Evolutionary conservation across 2,329 filamentous ascomycete species (phyloP).

Genomic region (Drechslerella coelobrocha): DNA sequence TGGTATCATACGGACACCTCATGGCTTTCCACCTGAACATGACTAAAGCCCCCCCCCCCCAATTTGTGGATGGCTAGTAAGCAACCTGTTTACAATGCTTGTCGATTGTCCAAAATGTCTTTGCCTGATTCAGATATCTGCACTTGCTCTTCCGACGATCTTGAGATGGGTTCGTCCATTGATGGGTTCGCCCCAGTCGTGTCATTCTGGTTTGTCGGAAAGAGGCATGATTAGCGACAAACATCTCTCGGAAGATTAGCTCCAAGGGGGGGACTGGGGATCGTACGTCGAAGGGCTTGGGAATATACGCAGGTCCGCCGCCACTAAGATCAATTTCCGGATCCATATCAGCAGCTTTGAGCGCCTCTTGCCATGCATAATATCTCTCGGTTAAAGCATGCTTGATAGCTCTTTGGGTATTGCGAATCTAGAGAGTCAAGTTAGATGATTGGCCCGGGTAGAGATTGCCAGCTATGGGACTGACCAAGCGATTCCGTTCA

Average conservation of each 20-base stretch:
- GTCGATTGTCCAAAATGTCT: no score
- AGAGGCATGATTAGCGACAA: neutral
- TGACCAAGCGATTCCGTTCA: conserved; percentile 63
- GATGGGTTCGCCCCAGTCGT: neutral
- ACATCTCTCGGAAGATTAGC: neutral
- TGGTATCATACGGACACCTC: no score
- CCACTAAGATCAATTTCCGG: conserved; percentile 69
- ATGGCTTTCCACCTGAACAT: no score
- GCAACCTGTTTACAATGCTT: no score
- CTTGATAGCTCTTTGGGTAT: conserved; percentile 82
- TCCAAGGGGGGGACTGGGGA: neutral
- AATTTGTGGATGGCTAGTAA: no score
- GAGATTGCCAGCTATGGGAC: neutral
- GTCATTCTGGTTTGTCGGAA: conserved; percentile 6
- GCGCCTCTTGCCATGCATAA: conserved; percentile 84
- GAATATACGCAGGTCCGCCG: conserved; percentile 61
- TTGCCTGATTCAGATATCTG: no score
- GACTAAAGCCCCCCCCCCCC: no score
- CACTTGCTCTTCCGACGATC: neutral
- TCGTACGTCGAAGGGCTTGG: conserved; percentile 40
- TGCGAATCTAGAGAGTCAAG: conserved; percentile 66
- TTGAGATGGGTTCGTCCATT: neutral
- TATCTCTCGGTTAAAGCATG: conserved; percentile 84
- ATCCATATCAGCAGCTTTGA: conserved; percentile 70
- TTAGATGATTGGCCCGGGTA: neutral